These are phyloP conservation scores for Carex pumila DNA, from an alignment of 176 grass and related monocot species.

Conservation along the genomic window DNA sequence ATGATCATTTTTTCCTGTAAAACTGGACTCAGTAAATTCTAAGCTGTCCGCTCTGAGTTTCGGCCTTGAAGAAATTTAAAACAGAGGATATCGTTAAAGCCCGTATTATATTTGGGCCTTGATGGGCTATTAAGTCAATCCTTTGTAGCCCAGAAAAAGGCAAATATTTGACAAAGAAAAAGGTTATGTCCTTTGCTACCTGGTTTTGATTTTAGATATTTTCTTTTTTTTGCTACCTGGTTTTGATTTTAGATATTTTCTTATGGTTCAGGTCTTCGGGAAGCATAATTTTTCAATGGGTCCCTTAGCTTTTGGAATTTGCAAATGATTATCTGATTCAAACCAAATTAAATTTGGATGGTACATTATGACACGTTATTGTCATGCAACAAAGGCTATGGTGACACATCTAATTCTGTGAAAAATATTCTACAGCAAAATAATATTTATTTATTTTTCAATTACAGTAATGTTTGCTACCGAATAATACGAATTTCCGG, in stretches of 20 bases:
- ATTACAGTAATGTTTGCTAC: too few species aligned
- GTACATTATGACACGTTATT: too few species aligned
- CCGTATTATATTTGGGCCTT: background rate
- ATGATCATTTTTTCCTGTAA: too few species aligned
- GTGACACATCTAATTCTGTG: background rate
- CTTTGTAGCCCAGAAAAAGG: too few species aligned
- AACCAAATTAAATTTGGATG: background rate
- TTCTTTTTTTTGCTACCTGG: too few species aligned
- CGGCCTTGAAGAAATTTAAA: background rate
- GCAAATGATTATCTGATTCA: background rate
- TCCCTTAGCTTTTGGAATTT: background rate
- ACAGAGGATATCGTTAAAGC: background rate
- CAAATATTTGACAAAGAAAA: background rate
- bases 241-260: background rate
- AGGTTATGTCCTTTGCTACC: background rate
- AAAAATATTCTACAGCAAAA: too few species aligned
- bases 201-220: background rate
- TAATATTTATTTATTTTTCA: too few species aligned
- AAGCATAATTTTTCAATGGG: background rate
- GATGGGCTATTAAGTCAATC: background rate
- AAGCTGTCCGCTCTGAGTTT: background rate
- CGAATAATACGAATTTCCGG: too few species aligned
- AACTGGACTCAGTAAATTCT: too few species aligned
- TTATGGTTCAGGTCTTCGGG: background rate
- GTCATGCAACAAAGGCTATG: too few species aligned